Conservation (phyloP, 2,329 filamentous ascomycete genomes). For the Grosmannia huntii region DNA sequence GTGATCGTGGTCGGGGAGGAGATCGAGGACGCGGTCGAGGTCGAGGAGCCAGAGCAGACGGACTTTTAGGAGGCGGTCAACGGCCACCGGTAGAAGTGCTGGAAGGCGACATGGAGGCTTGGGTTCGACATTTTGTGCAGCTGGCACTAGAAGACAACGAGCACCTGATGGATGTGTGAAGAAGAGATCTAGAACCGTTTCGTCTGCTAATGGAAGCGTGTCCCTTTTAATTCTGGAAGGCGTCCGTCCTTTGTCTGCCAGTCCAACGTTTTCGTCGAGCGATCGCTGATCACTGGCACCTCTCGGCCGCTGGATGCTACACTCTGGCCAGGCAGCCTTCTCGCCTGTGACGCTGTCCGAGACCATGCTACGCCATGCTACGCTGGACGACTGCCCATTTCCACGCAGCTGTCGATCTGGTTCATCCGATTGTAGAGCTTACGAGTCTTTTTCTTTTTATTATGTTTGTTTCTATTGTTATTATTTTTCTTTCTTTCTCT, state of each 20-base stretch:
- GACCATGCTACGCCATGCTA: not conserved
- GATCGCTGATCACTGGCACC: not conserved
- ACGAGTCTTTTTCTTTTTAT: too few relatives aligned
- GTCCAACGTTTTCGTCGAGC: not conserved
- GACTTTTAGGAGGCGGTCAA: not conserved
- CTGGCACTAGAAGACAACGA: constrained; percentile 13
- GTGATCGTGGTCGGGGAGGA: constrained; percentile 1
- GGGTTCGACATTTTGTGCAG: constrained; percentile 13
- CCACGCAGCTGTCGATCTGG: too few relatives aligned
- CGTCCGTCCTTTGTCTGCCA: not conserved
- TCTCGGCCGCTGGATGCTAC: not conserved
- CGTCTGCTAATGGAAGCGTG: not conserved
- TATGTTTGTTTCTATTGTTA: too few relatives aligned
- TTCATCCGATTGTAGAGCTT: too few relatives aligned
- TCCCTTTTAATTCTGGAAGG: not conserved
- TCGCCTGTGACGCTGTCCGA: too few relatives aligned
- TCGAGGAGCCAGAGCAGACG: not conserved
- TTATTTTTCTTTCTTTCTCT: too few relatives aligned
- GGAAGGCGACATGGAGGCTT: constrained; percentile 8
- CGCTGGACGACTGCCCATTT: not conserved
- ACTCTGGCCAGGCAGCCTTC: not conserved
- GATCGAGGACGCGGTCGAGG: not conserved
- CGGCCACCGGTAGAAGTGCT: not conserved
- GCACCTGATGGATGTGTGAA: constrained; percentile 7
- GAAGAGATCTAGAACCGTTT: too few relatives aligned